Conservation (phyloP, 495 filamentous ascomycete species). For the Penicillium fimorum region DNA sequence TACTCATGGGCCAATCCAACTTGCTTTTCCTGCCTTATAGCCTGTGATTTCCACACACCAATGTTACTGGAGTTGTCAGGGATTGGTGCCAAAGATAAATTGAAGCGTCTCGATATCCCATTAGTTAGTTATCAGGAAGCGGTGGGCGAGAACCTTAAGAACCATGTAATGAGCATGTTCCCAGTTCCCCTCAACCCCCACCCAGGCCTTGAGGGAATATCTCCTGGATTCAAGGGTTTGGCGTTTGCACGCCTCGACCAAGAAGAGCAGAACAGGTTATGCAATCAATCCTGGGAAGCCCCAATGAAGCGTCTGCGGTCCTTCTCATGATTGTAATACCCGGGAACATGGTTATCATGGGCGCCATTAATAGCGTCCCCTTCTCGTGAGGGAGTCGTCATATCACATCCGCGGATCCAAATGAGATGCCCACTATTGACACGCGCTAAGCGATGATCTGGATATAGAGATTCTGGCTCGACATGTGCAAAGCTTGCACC, state of each 20-base stretch:
- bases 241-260: conserved; percentile 10
- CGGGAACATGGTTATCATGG: conserved; percentile 14
- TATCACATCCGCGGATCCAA: conserved; percentile 30
- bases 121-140: conserved; percentile 32
- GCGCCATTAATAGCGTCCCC: conserved; percentile 23
- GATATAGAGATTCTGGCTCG: conserved; percentile 35
- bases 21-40: conserved; percentile 25
- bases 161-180: conserved; percentile 28
- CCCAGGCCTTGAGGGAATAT: conserved; percentile 2
- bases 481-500: conserved; percentile 15
- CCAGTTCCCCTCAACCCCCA: conserved; percentile 10
- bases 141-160: conserved; percentile 46
- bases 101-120: conserved; percentile 24
- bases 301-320: conserved; percentile 14
- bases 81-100: conserved; percentile 24
- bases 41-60: conserved; percentile 50
- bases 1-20: conserved; percentile 23
- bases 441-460: conserved; percentile 30
- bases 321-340: conserved; percentile 8
- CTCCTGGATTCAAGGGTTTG: conserved; percentile 11
- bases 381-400: conserved; percentile 39
- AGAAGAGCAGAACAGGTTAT: conserved; percentile 11
- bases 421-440: conserved; percentile 31
- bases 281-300: conserved; percentile 14
- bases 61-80: conserved; percentile 56